Evolutionary conservation across 2,329 filamentous ascomycete genomes (phyloP).

Genomic region (Lasiodiplodia sp.): DNA sequence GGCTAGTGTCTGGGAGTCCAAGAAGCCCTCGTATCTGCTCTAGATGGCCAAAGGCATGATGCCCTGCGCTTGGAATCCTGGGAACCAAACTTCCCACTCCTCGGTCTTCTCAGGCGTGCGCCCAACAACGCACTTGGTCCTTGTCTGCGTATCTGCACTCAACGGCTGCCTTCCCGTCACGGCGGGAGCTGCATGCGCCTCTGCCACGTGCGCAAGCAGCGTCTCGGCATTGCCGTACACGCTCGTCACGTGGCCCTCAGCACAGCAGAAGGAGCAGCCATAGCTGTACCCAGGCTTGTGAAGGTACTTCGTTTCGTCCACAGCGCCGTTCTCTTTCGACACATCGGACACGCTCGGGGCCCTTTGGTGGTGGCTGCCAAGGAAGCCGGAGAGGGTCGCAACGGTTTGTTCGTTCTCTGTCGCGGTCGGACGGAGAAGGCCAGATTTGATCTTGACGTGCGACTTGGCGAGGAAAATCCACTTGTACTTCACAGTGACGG

Average conservation of each 20-base stretch:
- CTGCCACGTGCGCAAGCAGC: slow-evolving; percentile 48
- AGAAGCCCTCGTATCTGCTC: no score
- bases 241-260: slow-evolving; percentile 41
- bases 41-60: neutral
- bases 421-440: slow-evolving; percentile 13
- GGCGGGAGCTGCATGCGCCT: slow-evolving; percentile 42
- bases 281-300: slow-evolving; percentile 33
- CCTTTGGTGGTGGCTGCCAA: slow-evolving; percentile 35
- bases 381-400: neutral
- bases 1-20: neutral
- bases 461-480: slow-evolving; percentile 50
- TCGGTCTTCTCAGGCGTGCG: slow-evolving; percentile 42
- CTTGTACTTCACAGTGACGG: slow-evolving; percentile 38
- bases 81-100: slow-evolving; percentile 44
- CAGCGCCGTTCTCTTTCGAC: slow-evolving; percentile 7
- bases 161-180: slow-evolving; percentile 33
- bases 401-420: neutral
- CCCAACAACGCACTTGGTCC: slow-evolving; percentile 47
- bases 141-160: slow-evolving; percentile 38
- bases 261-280: slow-evolving; percentile 47
- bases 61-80: neutral
- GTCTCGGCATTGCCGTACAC: slow-evolving; percentile 49
- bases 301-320: slow-evolving; percentile 2
- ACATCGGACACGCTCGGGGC: neutral
- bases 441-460: slow-evolving; percentile 39